A percentile compares a stretch with the other conserved stretches of the same genome.
Conservation (phyloP, 2,329 filamentous ascomycete genomes). For the Hysterium pulicare region DNA sequence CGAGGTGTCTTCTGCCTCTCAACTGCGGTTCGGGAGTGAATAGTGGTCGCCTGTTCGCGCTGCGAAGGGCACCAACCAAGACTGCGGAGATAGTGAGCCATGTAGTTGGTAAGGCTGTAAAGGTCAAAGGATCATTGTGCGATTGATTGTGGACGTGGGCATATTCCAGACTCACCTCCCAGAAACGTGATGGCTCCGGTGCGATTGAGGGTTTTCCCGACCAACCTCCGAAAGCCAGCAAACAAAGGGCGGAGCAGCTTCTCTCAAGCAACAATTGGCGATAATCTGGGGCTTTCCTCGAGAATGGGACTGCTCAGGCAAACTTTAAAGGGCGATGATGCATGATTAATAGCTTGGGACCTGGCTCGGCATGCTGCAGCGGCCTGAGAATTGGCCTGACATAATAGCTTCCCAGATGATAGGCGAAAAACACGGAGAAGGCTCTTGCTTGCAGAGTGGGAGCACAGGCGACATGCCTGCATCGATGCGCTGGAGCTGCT, state of each 20-base stretch:
- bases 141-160: slow-evolving; percentile 17
- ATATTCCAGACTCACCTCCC: slow-evolving; percentile 15
- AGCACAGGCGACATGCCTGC: slow-evolving; percentile 24
- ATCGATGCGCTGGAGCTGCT: slow-evolving; percentile 24
- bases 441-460: slow-evolving; percentile 16
- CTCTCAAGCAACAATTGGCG: not conserved
- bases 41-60: slow-evolving; percentile 17
- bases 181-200: slow-evolving; percentile 15
- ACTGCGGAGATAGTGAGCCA: slow-evolving; percentile 26
- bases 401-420: slow-evolving; percentile 14
- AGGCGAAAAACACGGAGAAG: slow-evolving; percentile 20
- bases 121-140: slow-evolving; percentile 2
- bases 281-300: not conserved
- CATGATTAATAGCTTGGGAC: slow-evolving; percentile 25
- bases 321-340: slow-evolving; percentile 14
- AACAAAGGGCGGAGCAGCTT: not conserved
- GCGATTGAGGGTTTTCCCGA: slow-evolving; percentile 9
- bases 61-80: slow-evolving; percentile 24
- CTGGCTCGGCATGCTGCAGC: slow-evolving; percentile 7
- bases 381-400: slow-evolving; percentile 10
- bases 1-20: slow-evolving; percentile 2
- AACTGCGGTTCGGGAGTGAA: slow-evolving; percentile 18
- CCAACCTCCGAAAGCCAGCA: too few relatives aligned
- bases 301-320: slow-evolving; percentile 2
- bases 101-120: slow-evolving; percentile 12